Evolutionary conservation across 192 early-diverging fungal genomes (phyloP), one percentile per base, ranked within the genome.

Genomic region (Oehlia diaphana): DNA sequence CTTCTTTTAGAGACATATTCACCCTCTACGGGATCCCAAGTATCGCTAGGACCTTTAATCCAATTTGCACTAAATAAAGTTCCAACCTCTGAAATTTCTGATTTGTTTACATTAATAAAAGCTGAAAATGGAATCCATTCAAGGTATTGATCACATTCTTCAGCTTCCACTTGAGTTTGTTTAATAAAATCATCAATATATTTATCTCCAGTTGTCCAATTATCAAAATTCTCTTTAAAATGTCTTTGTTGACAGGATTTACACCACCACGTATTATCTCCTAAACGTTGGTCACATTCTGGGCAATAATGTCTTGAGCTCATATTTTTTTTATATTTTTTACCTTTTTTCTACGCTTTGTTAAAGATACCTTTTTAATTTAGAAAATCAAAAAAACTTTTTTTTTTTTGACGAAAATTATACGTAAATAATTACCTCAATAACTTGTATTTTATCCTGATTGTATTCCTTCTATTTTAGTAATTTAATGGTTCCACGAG

Each of bases 41-140:
- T 13, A 53, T 78, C 65, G 19, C 10, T 64, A 7, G 66, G 66
- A 9, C 76, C 76, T 37, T 58, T 69, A 14, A 26, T 68, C 76
- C 76, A 78, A 68, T 53, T 78, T 12, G 64, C 76, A 16, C 64
- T 69, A 67, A 49, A 78, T n/a, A 68, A 28, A 33, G n/a, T 68
- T 37, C 65, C 76, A 14, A 69, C 16, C 2, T 53, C 66, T 2
- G 65, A 26, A 39, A 28, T 33, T 19, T 66, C 66, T 28, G 49
- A 78, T 53, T 78, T 69, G 33, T 50, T 44, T 10, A 78, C 35
- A 67, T 26, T 44, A 4, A 69, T 78, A 49, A 78, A 68, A 49
- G 39, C 12, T 23, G 67, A 31, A 28, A 69, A 78, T 13, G 63
- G 64, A 3, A 78, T 53, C 26, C 23, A 78, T 68, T 78, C 77